Evolutionary conservation across 306 rosid genomes (phyloP), one percentile per base, ranked within the genome.

Genomic region (Lathyrus oleraceus): DNA sequence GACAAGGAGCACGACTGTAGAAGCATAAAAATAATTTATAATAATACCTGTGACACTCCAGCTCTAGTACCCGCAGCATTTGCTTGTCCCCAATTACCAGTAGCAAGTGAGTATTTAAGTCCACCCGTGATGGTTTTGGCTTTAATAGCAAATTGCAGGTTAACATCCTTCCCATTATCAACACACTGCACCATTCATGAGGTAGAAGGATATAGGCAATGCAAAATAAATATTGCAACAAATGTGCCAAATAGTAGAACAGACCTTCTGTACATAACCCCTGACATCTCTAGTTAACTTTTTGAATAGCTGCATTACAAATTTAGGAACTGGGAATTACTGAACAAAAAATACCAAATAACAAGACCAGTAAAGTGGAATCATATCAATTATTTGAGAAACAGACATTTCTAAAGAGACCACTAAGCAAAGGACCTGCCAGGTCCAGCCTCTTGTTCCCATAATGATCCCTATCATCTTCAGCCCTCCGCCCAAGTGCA

Each of bases 1-100:
- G 32, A 72, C 20, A 23, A 15, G 69, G 45, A 45, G 49, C 39
- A 21, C 25, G 28, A 47, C 17, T 8, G n/a, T 58, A 51, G 40
- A 76, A 42, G 21, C 10, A 62, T 43, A 38, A 23, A 58, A 59
- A 4, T 8, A 11, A 71, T 61, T 21, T 28, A 32, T 43, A 69
- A 39, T 57, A 64, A 71, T 59, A 93, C 98, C 96, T 94, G 99
- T 38, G 99, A 94, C 67, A 94, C 99, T 77, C 99, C 99, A 82
- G 99, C 97, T 82, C 97, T 94, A 68, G 99, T 94, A 65, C 99
- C 96, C 38, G 99, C 99, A 65, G 96, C 97, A 89, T 94, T 94
- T 80, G 99, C 99, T 82, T 91, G 96, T 58, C 99, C 99, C 99
- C 97, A 94, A 63, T 94, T 94, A 64, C 99, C 99, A 79, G 99